phyloP scores from a whole-genome alignment of 2,329 filamentous ascomycete species.

The Tolypocladium nubicola region DNA sequence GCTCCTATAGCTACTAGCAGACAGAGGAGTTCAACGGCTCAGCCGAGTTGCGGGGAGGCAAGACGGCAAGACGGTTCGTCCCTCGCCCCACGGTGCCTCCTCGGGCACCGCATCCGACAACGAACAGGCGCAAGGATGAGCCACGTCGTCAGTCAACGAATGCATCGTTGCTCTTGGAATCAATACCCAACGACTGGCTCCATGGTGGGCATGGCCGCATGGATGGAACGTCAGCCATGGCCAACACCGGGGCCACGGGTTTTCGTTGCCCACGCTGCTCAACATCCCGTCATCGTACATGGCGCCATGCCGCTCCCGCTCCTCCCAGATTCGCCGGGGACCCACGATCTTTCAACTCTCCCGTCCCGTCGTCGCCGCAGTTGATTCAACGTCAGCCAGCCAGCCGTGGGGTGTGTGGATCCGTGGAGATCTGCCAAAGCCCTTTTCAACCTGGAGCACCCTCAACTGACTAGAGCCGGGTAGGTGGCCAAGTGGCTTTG shows the following conservation, averaged over 20 bases:
- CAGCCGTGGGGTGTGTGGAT: not conserved
- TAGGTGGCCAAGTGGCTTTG: not conserved
- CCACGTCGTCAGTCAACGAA: not conserved
- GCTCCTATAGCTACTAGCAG: not conserved
- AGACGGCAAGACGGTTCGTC: not conserved
- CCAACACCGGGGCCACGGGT: not conserved
- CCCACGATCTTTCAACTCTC: not conserved
- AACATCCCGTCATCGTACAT: not conserved
- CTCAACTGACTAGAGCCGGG: not conserved
- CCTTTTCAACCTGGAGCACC: not conserved
- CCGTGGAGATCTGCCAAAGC: not conserved
- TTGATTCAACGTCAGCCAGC: not conserved
- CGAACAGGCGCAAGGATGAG: not conserved
- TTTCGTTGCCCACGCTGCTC: not conserved
- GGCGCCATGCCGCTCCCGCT: not conserved
- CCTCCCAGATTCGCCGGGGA: not conserved
- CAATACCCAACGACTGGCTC: not conserved
- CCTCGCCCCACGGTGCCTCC: not conserved
- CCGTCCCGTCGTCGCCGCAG: not conserved
- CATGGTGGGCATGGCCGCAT: not conserved
- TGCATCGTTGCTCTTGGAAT: not conserved
- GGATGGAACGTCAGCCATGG: not conserved
- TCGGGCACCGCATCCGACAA: not conserved
- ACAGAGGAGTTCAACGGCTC: not conserved
- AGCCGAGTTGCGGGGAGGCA: not conserved